Evolutionary conservation across 805 yeast genomes (phyloP), one percentile per base, ranked within the genome.

Genomic region (Cyberlindnera subsufficiens): DNA sequence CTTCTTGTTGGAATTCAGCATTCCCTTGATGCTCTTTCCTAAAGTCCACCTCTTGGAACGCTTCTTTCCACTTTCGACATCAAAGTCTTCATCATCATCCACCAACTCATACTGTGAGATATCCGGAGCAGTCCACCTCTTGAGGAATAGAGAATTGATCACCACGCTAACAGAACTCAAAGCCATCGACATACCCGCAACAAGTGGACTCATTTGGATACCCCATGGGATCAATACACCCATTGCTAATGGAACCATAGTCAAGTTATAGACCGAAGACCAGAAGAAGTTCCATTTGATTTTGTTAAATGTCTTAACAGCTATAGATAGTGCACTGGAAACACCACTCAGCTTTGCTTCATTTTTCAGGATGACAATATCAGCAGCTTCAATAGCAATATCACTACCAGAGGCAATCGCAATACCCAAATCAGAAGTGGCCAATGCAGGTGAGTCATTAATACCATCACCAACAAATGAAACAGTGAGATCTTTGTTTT

Each of bases 391-490:
- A 52, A 93, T 84, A 1, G 99, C 98, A 52, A 93, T 86, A 56
- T 93, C 98, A 0, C 98, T 86, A 5, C 98, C 96, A 0, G 95
- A 77, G 9, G 95, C 82, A 44, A 95, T 78, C 10, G 98, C 93
- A 54, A 95, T 79, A 19, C 99, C 99, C 16, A 93, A 65, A 51
- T 89, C 87, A 1, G 96, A 85, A 43, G 83, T 75, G 1, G 87
- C 95, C 42, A 93, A 72, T 0, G 98, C 98, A 0, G 99, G 97
- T 0, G 98, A 95, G 60, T 93, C 99, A 62, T 93, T 93, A 51
- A 93, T 86, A 46, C 99, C 99, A 65, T 93, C 99, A 32, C 99
- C 99, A 18, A 93, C 82, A 71, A 95, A 89, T 6, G 90, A 91
- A 34, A 93, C 82, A 15, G 69, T 66, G 10, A 65, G 54, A 2